phyloP scores from a whole-genome alignment of 2,329 filamentous ascomycete genomes.

The Ophiostoma sp. region DNA sequence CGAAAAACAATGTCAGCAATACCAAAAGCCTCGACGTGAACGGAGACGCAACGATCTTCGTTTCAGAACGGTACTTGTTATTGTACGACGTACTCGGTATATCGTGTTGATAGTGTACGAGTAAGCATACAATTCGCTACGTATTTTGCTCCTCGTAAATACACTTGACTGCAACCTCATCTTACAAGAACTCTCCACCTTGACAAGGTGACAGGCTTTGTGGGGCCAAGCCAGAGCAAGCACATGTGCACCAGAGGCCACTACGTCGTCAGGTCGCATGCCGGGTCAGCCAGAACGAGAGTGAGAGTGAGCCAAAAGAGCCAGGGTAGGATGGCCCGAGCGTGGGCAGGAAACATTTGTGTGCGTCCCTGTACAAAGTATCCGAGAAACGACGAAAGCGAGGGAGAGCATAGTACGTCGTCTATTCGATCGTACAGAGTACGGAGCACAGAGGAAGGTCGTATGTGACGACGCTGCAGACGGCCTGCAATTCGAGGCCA shows the following conservation, averaged over 20 bases:
- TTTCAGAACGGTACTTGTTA: neutral
- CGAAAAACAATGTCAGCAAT: neutral
- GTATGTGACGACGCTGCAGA: no score
- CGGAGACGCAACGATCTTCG: neutral
- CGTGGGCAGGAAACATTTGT: neutral
- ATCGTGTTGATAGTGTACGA: no score
- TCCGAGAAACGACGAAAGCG: neutral
- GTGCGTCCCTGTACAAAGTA: neutral
- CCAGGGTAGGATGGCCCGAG: neutral
- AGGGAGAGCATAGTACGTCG: neutral
- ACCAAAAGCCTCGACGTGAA: neutral
- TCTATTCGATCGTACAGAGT: no score
- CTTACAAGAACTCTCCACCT: neutral
- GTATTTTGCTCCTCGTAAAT: no score
- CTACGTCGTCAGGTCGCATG: no score
- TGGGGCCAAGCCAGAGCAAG: neutral
- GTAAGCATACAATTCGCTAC: no score
- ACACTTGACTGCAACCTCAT: neutral
- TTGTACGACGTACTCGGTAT: no score
- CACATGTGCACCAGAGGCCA: neutral
- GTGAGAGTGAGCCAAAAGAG: no score
- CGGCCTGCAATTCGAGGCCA: no score
- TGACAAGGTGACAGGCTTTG: conserved; percentile 6
- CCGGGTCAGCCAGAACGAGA: no score
- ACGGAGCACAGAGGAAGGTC: no score